phyloP scores from a whole-genome alignment of 1,284 basidiomycete genomes.

The Ceratobasidium sp. region DNA sequence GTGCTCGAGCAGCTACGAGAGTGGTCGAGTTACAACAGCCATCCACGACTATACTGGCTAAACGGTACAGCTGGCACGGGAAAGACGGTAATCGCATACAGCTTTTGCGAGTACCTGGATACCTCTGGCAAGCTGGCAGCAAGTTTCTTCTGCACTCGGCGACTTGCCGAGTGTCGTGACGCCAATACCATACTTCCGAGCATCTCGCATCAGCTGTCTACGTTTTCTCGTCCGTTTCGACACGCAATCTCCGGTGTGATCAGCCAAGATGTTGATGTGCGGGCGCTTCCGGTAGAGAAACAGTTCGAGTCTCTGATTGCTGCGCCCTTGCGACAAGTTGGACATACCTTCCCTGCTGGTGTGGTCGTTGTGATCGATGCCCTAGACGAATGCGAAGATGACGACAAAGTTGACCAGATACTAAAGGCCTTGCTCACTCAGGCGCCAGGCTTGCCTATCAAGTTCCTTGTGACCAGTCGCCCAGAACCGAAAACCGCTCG shows the following conservation, averaged over 20 bases:
- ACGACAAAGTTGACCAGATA: slow-evolving; percentile 8
- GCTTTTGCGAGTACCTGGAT: slow-evolving; percentile 48
- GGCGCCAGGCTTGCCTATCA: neutral
- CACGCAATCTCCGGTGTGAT: neutral
- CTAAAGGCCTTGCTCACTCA: neutral
- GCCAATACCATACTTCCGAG: slow-evolving; percentile 30
- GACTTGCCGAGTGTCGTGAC: slow-evolving; percentile 22
- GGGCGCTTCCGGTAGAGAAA: neutral
- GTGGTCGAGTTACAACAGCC: neutral
- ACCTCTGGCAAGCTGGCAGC: slow-evolving; percentile 51
- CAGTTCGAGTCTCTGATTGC: slow-evolving; percentile 39
- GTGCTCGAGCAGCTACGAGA: neutral
- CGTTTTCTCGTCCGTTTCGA: slow-evolving; percentile 15
- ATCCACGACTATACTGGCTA: neutral
- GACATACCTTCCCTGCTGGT: neutral
- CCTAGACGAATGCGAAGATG: slow-evolving; percentile 36
- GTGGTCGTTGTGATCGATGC: slow-evolving; percentile 44
- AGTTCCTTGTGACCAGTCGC: slow-evolving; percentile 37
- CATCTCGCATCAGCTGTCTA: slow-evolving; percentile 43
- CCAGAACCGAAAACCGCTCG: slow-evolving; percentile 20
- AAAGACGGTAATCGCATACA: slow-evolving; percentile 49
- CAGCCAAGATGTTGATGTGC: slow-evolving; percentile 4
- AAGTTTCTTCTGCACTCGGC: slow-evolving; percentile 54
- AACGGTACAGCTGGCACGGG: neutral
- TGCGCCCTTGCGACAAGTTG: slow-evolving; percentile 3